Evolutionary conservation across 1,139 yeast genomes (phyloP).

Genomic region (Kodamaea sp.): DNA sequence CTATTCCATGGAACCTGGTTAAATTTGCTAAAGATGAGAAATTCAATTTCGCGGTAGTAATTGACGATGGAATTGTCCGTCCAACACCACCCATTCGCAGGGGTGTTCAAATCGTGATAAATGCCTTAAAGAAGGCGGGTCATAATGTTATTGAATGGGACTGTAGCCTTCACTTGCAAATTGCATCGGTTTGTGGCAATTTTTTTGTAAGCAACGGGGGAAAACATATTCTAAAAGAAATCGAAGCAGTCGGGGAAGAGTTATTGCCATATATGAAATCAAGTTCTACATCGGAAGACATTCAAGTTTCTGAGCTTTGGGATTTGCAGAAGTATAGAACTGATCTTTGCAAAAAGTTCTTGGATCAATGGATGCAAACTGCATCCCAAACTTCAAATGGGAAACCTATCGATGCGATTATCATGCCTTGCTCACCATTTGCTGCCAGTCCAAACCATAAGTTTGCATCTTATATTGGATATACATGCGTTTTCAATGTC

Average conservation of each 20-base stretch:
- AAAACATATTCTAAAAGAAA: slow-evolving; percentile 26
- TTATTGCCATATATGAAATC: slow-evolving; percentile 33
- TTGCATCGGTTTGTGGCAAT: slow-evolving; percentile 33
- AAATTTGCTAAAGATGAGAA: slow-evolving; percentile 18
- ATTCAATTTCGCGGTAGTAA: slow-evolving; percentile 30
- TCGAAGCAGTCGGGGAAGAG: slow-evolving; percentile 46
- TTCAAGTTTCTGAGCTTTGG: slow-evolving; percentile 42
- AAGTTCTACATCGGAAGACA: slow-evolving; percentile 28
- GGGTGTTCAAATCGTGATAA: slow-evolving; percentile 21
- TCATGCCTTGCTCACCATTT: slow-evolving; percentile 46
- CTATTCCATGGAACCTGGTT: slow-evolving; percentile 30
- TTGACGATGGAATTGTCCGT: slow-evolving; percentile 30
- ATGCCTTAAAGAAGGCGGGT: slow-evolving; percentile 41
- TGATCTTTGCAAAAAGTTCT: slow-evolving; percentile 28
- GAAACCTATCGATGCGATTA: slow-evolving; percentile 46
- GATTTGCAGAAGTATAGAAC: slow-evolving; percentile 35
- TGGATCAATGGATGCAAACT: slow-evolving; percentile 38
- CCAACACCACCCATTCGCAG: slow-evolving; percentile 39
- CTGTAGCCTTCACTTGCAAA: slow-evolving; percentile 35
- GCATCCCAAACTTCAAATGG: slow-evolving; percentile 31
- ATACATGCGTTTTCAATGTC: slow-evolving; percentile 58
- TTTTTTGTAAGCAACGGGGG: slow-evolving; percentile 50
- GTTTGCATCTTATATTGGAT: slow-evolving; percentile 35
- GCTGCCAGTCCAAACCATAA: slow-evolving; percentile 43
- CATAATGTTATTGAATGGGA: slow-evolving; percentile 60